phyloP scores from a whole-genome alignment of 257 asterid species.

The Solanum sejunctum region DNA sequence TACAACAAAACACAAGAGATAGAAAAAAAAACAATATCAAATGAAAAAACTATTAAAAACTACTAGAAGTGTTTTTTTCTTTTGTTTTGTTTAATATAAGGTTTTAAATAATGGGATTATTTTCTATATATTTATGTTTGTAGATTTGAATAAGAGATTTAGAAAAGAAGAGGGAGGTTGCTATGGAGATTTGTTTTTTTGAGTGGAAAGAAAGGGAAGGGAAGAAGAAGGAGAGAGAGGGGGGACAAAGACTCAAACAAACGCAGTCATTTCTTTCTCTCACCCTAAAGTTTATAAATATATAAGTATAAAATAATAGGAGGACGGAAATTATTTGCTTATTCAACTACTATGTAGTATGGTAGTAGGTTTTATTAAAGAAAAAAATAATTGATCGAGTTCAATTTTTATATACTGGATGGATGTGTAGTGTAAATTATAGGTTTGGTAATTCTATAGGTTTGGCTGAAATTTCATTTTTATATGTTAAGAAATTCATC shows the following conservation, averaged over 20 bases:
- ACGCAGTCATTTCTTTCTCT: constrained; percentile 6
- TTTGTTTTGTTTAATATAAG: neutral
- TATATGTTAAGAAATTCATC: neutral
- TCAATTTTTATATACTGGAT: neutral
- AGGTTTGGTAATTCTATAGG: neutral
- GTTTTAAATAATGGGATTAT: neutral
- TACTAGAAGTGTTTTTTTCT: no score
- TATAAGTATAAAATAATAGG: neutral
- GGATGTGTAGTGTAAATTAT: neutral
- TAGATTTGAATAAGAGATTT: neutral
- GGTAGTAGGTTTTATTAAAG: neutral
- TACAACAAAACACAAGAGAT: neutral
- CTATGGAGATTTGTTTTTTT: neutral
- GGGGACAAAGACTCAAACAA: neutral
- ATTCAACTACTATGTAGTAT: neutral
- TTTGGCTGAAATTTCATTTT: neutral
- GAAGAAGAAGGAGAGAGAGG: neutral
- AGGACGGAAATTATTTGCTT: neutral
- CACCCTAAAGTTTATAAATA: neutral
- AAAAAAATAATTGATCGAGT: neutral
- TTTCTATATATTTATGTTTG: neutral
- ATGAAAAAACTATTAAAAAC: neutral
- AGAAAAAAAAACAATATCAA: neutral
- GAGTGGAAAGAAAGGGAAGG: constrained; percentile 8
- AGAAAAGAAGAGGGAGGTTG: neutral